phyloP scores from a whole-genome alignment of 2,329 filamentous ascomycete genomes.

The Aureobasidium namibiae region DNA sequence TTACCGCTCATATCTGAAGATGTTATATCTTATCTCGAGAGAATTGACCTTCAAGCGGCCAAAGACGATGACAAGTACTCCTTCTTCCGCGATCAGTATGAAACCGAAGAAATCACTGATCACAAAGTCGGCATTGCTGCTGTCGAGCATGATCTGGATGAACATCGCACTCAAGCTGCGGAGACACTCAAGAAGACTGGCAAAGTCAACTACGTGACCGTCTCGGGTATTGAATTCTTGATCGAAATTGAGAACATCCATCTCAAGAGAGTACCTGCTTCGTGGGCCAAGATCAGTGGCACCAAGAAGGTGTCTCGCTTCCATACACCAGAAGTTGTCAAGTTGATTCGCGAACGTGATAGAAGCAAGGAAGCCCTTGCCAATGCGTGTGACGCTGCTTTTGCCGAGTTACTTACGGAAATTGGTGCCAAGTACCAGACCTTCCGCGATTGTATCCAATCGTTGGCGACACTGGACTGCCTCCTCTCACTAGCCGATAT shows the following conservation, averaged over 20 bases:
- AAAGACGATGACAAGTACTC: slow-evolving; percentile 83
- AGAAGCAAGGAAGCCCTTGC: slow-evolving; percentile 91
- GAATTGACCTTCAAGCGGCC: slow-evolving; percentile 77
- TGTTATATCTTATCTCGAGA: slow-evolving; percentile 68
- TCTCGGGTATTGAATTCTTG: slow-evolving; percentile 86
- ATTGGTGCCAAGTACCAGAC: slow-evolving; percentile 81
- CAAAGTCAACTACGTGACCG: slow-evolving; percentile 69
- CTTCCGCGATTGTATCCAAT: slow-evolving; percentile 79
- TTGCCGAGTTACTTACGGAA: slow-evolving; percentile 59
- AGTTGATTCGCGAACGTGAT: slow-evolving; percentile 76
- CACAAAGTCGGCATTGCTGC: slow-evolving; percentile 90
- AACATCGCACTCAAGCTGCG: slow-evolving; percentile 64
- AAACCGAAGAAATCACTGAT: slow-evolving; percentile 81
- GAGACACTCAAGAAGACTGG: slow-evolving; percentile 58
- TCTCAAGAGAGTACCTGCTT: slow-evolving; percentile 81
- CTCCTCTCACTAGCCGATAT: slow-evolving; percentile 78
- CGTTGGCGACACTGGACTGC: slow-evolving; percentile 81
- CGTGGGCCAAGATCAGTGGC: slow-evolving; percentile 89
- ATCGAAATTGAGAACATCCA: slow-evolving; percentile 82
- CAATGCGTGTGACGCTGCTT: slow-evolving; percentile 82
- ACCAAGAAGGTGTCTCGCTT: slow-evolving; percentile 90
- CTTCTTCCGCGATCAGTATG: slow-evolving; percentile 82
- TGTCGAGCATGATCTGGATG: slow-evolving; percentile 80
- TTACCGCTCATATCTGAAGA: slow-evolving; percentile 69
- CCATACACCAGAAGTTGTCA: slow-evolving; percentile 84